Evolutionary conservation across 352 stramenopile species (phyloP).

Genomic region (Blastocystis sp.): DNA sequence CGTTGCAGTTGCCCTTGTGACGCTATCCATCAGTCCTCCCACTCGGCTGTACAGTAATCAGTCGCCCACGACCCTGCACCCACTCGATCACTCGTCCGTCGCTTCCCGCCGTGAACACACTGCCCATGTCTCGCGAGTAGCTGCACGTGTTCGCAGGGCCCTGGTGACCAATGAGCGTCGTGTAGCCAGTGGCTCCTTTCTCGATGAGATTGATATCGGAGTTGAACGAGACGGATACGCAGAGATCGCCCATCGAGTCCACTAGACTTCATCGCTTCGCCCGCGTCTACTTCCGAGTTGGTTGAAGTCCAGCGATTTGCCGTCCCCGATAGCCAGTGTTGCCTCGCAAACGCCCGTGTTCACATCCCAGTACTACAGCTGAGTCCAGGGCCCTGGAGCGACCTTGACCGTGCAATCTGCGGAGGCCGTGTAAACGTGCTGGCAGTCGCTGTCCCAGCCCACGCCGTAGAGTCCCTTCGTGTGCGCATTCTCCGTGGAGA

Average conservation of each 20-base stretch:
- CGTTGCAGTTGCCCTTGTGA: constrained; percentile 74
- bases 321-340: constrained; percentile 34
- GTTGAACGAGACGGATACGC: constrained; percentile 27
- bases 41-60: constrained; percentile 66
- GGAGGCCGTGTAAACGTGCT: constrained; percentile 76
- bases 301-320: constrained; percentile 27
- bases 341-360: neutral
- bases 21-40: constrained; percentile 65
- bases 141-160: constrained; percentile 17
- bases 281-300: neutral
- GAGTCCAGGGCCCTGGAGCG: constrained; percentile 64
- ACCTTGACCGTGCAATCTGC: constrained; percentile 77
- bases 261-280: neutral
- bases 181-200: constrained; percentile 20
- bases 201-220: constrained; percentile 51
- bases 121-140: constrained; percentile 63
- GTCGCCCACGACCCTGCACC: constrained; percentile 67
- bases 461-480: constrained; percentile 77
- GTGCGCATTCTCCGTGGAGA: constrained; percentile 64
- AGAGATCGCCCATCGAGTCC: neutral
- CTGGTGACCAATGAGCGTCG: constrained; percentile 29
- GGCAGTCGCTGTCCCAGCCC: constrained; percentile 74
- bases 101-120: constrained; percentile 74
- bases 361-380: constrained; percentile 45
- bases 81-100: constrained; percentile 74